Evolutionary conservation across 257 asterid species (phyloP).

Genomic region (Ballota nigra): DNA sequence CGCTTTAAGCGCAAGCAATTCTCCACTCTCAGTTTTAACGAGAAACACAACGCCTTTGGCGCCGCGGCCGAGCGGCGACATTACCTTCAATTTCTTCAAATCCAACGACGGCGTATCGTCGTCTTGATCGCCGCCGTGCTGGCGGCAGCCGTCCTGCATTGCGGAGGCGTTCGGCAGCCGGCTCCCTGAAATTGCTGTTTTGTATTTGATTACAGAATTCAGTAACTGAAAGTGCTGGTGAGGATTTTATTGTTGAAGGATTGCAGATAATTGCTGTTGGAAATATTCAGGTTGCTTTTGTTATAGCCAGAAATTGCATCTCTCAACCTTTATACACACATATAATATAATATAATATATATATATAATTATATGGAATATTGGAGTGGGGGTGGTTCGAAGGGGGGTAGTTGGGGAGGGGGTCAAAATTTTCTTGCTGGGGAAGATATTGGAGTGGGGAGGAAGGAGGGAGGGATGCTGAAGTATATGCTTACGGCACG

Average conservation of each 20-base stretch:
- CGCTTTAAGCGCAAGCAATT: constrained; percentile 69
- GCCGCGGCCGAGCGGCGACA: constrained; percentile 86
- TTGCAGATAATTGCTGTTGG: neutral
- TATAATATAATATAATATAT: neutral
- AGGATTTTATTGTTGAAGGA: neutral
- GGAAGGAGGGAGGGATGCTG: constrained; percentile 13
- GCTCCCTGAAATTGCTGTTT: neutral
- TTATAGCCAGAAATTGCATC: neutral
- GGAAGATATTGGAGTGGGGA: constrained; percentile 25
- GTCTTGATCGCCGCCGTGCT: constrained; percentile 2
- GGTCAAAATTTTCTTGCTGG: constrained; percentile 20
- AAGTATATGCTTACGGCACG: constrained; percentile 29
- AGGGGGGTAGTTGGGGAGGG: neutral
- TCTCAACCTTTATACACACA: neutral
- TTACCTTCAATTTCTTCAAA: constrained; percentile 48
- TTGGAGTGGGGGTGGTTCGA: neutral
- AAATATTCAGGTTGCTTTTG: constrained; percentile 31
- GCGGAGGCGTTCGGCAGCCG: constrained; percentile 20
- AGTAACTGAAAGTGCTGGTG: neutral
- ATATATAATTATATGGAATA: neutral
- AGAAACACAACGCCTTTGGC: constrained; percentile 92
- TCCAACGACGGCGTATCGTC: constrained; percentile 29
- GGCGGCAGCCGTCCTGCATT: constrained; percentile 44
- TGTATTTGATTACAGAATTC: neutral
- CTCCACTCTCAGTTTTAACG: constrained; percentile 49